phyloP scores from a whole-genome alignment of 805 yeast genomes.

The Middelhovenomyces tepae region DNA sequence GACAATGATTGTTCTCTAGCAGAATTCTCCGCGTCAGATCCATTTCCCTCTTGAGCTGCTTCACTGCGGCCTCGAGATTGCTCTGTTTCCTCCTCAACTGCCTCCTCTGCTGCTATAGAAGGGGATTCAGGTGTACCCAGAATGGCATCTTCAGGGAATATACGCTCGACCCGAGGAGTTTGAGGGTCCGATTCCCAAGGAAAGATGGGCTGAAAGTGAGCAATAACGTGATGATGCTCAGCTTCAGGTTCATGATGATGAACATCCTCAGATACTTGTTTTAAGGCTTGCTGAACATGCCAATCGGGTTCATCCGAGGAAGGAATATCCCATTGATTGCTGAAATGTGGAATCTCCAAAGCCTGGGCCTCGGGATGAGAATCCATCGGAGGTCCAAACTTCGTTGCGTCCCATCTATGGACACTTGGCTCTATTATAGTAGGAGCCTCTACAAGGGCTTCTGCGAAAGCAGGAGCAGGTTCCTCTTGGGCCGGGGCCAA shows the following conservation, averaged over 20 bases:
- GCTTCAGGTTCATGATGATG: constrained; percentile 6
- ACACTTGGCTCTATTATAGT: constrained; percentile 14
- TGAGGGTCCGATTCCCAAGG: constrained; percentile 17
- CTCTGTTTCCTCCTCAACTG: background rate
- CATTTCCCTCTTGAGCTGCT: background rate
- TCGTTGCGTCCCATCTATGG: constrained; percentile 22
- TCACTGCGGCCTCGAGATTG: background rate
- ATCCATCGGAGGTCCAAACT: constrained; percentile 19
- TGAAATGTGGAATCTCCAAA: constrained; percentile 11
- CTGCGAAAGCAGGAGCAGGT: constrained; percentile 1
- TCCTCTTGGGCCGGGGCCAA: background rate
- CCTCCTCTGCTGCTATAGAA: too few species aligned
- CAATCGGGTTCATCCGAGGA: background rate
- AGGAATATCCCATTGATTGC: constrained; percentile 14
- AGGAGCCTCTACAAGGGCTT: constrained; percentile 4
- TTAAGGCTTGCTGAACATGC: background rate
- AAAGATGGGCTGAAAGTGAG: constrained; percentile 8
- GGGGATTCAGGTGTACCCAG: background rate
- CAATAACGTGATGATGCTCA: background rate
- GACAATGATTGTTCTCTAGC: background rate
- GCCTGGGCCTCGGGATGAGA: constrained; percentile 20
- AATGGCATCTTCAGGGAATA: constrained; percentile 10
- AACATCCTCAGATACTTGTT: constrained; percentile 6
- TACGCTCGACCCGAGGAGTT: constrained; percentile 10
- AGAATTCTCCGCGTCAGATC: background rate